Evolutionary conservation across 805 yeast genomes (phyloP).

Genomic region (Yarrowia keelungensis): DNA sequence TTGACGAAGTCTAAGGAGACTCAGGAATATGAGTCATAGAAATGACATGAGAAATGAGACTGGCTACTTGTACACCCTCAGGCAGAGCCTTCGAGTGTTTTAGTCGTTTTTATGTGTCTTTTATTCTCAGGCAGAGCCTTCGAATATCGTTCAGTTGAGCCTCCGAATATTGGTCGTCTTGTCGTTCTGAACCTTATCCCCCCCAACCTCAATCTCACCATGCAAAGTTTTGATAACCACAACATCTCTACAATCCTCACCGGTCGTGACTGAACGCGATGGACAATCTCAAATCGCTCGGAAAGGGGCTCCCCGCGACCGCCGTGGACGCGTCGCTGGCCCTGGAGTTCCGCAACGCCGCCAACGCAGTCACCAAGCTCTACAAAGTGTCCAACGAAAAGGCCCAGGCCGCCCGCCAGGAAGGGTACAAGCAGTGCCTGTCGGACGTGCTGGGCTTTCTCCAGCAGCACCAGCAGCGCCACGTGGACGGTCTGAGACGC

Average conservation of each 20-base stretch:
- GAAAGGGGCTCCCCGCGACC: constrained; percentile 43
- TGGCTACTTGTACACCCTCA: too few relatives aligned
- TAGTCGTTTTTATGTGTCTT: too few relatives aligned
- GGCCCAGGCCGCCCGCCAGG: constrained; percentile 41
- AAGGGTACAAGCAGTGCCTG: constrained; percentile 37
- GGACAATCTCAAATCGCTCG: constrained; percentile 43
- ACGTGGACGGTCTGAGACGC: constrained; percentile 28
- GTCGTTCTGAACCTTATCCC: background rate
- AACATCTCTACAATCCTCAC: background rate
- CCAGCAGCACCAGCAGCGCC: constrained; percentile 37
- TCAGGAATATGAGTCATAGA: too few relatives aligned
- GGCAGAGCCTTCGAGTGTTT: too few relatives aligned
- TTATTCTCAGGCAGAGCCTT: too few relatives aligned
- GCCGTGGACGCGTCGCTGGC: constrained; percentile 42
- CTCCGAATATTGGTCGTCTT: too few relatives aligned
- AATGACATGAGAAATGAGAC: too few relatives aligned
- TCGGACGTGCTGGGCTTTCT: constrained; percentile 29
- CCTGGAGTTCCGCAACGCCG: constrained; percentile 46
- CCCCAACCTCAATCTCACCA: constrained; percentile 7
- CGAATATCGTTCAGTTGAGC: too few relatives aligned
- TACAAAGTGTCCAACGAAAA: constrained; percentile 45
- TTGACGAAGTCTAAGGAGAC: too few relatives aligned
- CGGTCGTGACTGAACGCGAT: constrained; percentile 21
- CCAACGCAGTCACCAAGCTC: constrained; percentile 46
- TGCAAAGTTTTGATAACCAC: constrained; percentile 27